Conservation (phyloP, 805 yeast species). For the Spathaspora passalidarum region DNA sequence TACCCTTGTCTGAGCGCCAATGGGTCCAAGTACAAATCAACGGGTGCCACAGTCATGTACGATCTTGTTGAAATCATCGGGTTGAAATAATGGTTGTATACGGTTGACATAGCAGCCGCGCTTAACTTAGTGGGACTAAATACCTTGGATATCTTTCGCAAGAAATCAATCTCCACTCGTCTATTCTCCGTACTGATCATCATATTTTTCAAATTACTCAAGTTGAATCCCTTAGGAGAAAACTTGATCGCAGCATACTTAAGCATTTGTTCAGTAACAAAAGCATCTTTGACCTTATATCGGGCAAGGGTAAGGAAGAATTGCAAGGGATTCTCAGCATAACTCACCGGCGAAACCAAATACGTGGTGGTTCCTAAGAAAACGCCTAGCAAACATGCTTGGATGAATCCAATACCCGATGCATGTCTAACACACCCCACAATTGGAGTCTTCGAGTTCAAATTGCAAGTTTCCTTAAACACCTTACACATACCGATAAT, state of each 20-base stretch:
- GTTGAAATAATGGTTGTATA: conserved; percentile 75
- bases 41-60: conserved; percentile 83
- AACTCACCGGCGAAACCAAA: conserved; percentile 73
- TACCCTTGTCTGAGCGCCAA: conserved; percentile 87
- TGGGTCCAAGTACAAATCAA: conserved; percentile 83
- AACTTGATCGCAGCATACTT: conserved; percentile 62
- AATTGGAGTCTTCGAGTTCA: conserved; percentile 67
- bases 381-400: conserved; percentile 79
- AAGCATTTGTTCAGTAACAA: conserved; percentile 80
- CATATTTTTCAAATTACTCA: conserved; percentile 69
- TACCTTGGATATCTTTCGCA: conserved; percentile 55
- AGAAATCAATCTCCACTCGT: conserved; percentile 65
- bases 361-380: conserved; percentile 86
- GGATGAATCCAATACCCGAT: conserved; percentile 83
- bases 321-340: conserved; percentile 67
- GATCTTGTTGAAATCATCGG: conserved; percentile 85
- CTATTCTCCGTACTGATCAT: conserved; percentile 80
- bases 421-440: conserved; percentile 86
- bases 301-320: conserved; percentile 71
- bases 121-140: conserved; percentile 65
- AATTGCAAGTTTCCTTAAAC: conserved; percentile 86
- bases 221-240: conserved; percentile 58
- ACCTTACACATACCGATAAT: conserved; percentile 81
- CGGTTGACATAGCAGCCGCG: conserved; percentile 67
- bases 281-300: conserved; percentile 80